Percentiles rank a stretch among this genome's conserved stretches.
phyloP scores from a whole-genome alignment of 2,329 filamentous ascomycete species.

The Hymenoscyphus salicellus region DNA sequence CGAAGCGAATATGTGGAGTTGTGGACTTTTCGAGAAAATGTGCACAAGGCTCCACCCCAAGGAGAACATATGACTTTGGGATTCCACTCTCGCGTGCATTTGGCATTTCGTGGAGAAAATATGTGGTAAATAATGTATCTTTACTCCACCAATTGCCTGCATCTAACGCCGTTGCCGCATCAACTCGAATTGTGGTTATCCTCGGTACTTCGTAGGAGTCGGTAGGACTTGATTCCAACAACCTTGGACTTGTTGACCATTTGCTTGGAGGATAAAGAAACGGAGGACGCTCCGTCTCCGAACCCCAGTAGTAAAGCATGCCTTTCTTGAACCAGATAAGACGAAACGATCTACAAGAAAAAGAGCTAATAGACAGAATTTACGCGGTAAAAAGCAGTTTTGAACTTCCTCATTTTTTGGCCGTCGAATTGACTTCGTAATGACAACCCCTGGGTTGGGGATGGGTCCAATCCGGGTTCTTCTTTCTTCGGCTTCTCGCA shows the following conservation, averaged over 20 bases:
- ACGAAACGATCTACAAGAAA: too few relatives aligned
- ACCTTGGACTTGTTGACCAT: neutral
- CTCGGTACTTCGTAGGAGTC: neutral
- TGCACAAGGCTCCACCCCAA: neutral
- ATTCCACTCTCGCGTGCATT: neutral
- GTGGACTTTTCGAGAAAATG: slow-evolving; percentile 4
- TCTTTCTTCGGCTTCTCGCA: neutral
- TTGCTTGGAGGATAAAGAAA: neutral
- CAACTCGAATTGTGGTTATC: neutral
- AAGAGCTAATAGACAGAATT: too few relatives aligned
- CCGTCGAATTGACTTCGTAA: neutral
- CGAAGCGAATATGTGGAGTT: neutral
- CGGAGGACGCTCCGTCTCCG: neutral
- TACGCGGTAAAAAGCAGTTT: neutral
- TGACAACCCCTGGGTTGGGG: neutral
- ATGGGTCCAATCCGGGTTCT: neutral
- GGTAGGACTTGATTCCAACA: neutral
- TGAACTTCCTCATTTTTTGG: neutral
- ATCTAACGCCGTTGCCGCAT: neutral
- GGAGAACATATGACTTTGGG: neutral
- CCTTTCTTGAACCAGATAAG: too few relatives aligned
- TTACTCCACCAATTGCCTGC: neutral
- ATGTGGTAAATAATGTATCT: neutral
- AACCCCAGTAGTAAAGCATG: neutral
- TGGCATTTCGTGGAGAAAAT: neutral